phyloP scores from a whole-genome alignment of 148 eudicot species.

The Diospyros kaki region DNA sequence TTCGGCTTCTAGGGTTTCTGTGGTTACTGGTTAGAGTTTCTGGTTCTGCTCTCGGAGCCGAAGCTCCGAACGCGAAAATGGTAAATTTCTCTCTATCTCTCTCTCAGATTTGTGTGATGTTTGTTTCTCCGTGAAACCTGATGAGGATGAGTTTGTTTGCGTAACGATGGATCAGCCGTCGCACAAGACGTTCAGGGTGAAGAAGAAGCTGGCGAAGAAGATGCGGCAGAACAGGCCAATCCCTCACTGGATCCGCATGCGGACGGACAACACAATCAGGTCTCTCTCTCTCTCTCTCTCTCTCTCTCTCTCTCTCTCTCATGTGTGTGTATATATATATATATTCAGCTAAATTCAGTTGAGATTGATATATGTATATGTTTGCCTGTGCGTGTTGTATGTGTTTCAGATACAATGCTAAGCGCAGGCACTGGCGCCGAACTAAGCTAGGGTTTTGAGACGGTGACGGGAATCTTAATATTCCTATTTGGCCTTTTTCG shows the following conservation, averaged over 20 bases:
- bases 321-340: not conserved
- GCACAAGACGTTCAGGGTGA: slow-evolving; percentile 76
- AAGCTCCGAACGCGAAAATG: slow-evolving; percentile 9
- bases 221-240: slow-evolving; percentile 91
- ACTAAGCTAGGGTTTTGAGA: slow-evolving; percentile 63
- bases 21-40: slow-evolving; percentile 5
- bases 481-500: not conserved
- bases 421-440: slow-evolving; percentile 72
- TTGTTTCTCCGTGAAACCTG: not conserved
- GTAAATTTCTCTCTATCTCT: slow-evolving; percentile 8
- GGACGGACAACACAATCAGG: slow-evolving; percentile 86
- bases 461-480: slow-evolving; percentile 4
- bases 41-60: not conserved
- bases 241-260: slow-evolving; percentile 86
- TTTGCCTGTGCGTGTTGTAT: not conserved
- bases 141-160: too few species aligned
- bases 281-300: not conserved
- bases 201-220: slow-evolving; percentile 92
- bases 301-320: not conserved
- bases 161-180: slow-evolving; percentile 48
- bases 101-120: not conserved
- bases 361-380: not conserved
- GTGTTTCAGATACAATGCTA: slow-evolving; percentile 50
- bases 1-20: not conserved
- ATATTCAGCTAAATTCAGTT: not conserved